Conservation (phyloP, 2,329 filamentous ascomycete genomes). For the Blumeriella jaapii region DNA sequence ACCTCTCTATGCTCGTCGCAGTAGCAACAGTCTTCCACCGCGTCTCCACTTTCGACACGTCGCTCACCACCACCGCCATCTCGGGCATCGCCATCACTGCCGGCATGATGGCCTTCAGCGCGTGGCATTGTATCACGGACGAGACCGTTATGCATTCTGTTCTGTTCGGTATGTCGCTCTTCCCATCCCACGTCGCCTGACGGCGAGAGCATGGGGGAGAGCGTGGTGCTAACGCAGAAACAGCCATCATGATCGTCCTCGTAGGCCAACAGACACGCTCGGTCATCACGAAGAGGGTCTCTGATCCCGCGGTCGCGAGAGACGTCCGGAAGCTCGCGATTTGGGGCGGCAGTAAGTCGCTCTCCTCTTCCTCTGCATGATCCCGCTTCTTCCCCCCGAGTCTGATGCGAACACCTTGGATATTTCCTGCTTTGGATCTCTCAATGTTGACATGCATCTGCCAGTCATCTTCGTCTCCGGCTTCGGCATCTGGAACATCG, state of each 20-base stretch:
- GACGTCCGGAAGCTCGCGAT: constrained; percentile 18
- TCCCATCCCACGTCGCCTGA: not conserved
- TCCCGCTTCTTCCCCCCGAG: not conserved
- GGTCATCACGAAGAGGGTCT: constrained; percentile 20
- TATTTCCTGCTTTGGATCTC: no score
- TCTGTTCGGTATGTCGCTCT: constrained; percentile 15
- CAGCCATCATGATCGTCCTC: constrained; percentile 16
- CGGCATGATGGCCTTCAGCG: constrained; percentile 32
- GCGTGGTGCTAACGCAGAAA: not conserved
- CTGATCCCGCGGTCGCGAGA: constrained; percentile 15
- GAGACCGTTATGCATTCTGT: constrained; percentile 21
- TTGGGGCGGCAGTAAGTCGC: constrained; percentile 20
- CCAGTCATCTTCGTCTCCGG: constrained; percentile 31
- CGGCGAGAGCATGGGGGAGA: not conserved
- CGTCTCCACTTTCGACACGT: constrained; percentile 33
- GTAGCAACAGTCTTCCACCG: constrained; percentile 40
- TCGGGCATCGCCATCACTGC: constrained; percentile 33
- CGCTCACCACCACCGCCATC: constrained; percentile 36
- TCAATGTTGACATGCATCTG: not conserved
- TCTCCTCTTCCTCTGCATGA: not conserved
- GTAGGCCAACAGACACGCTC: constrained; percentile 20
- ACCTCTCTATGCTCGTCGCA: constrained; percentile 45
- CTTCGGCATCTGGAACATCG: constrained; percentile 46
- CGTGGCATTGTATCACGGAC: constrained; percentile 26
- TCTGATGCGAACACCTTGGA: no score